Percentiles rank a stretch among this genome's conserved stretches.
These are phyloP conservation scores for Fusarium haematococcum DNA, from an alignment of 2,329 filamentous ascomycete species.

Conservation along the genomic window DNA sequence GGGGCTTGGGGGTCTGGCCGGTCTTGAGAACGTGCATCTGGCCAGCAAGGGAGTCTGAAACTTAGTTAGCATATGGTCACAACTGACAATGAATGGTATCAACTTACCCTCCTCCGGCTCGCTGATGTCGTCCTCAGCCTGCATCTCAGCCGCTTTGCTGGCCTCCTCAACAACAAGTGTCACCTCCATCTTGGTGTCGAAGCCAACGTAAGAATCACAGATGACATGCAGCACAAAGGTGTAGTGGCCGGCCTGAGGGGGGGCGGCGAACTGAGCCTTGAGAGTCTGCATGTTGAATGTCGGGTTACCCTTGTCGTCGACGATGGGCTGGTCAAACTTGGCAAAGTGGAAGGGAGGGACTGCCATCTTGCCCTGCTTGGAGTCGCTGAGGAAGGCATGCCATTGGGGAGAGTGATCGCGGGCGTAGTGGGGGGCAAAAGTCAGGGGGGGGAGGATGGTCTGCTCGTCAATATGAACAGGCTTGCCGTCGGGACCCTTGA, in stretches of 20 bases:
- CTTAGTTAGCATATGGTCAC: conserved; percentile 36
- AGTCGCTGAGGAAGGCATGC: conserved; percentile 95
- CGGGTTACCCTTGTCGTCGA: conserved; percentile 82
- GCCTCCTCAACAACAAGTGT: conserved; percentile 90
- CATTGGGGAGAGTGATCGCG: conserved; percentile 91
- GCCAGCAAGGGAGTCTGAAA: conserved; percentile 84
- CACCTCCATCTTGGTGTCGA: conserved; percentile 92
- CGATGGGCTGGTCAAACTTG: conserved; percentile 89
- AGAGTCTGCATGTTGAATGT: conserved; percentile 96
- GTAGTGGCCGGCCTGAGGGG: conserved; percentile 91
- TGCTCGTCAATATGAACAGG: conserved; percentile 68
- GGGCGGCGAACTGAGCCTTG: conserved; percentile 96
- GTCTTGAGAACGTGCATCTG: conserved; percentile 91
- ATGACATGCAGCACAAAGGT: conserved; percentile 94
- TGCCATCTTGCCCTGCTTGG: conserved; percentile 94
- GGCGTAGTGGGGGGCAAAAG: conserved; percentile 89
- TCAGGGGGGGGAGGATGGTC: conserved; percentile 82
- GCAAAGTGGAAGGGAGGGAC: conserved; percentile 97
- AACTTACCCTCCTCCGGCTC: conserved; percentile 95
- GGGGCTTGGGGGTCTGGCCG: conserved; percentile 70
- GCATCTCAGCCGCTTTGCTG: conserved; percentile 83
- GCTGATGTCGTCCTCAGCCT: conserved; percentile 93
- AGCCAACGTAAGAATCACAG: conserved; percentile 94
- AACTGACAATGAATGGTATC: neutral
- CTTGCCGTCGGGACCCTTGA: conserved; percentile 72